A percentile compares a stretch with the other conserved stretches of the same genome.
phyloP scores from a whole-genome alignment of 2,329 filamentous ascomycete genomes.

The Rutstroemia sydowiana region DNA sequence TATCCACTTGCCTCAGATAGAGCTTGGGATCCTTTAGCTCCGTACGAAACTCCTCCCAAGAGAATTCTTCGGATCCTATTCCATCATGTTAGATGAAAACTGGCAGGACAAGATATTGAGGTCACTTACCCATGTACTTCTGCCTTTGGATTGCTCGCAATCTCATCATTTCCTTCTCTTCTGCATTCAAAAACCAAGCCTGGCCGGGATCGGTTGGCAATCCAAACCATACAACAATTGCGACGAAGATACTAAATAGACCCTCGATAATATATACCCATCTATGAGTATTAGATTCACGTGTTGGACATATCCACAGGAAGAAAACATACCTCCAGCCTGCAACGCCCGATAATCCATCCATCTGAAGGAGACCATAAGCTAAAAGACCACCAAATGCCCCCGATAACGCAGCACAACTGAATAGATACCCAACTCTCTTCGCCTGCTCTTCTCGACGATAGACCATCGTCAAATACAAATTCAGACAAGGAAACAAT shows the following conservation, averaged over 20 bases:
- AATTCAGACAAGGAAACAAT: constrained; percentile 41
- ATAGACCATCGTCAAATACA: constrained; percentile 48
- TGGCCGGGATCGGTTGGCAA: constrained; percentile 40
- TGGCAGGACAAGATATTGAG: neutral
- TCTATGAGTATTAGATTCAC: constrained; percentile 3
- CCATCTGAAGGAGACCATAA: constrained; percentile 41
- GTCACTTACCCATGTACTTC: constrained; percentile 32
- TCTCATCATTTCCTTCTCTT: constrained; percentile 44
- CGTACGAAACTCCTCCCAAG: constrained; percentile 42
- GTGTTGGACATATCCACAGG: neutral
- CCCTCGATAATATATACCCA: constrained; percentile 46
- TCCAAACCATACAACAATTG: constrained; percentile 38
- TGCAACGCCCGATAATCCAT: constrained; percentile 35
- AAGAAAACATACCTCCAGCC: constrained; percentile 42
- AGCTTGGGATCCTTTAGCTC: constrained; percentile 44
- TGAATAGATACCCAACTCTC: constrained; percentile 45
- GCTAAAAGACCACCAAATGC: constrained; percentile 48
- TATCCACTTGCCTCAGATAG: constrained; percentile 31
- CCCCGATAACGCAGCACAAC: constrained; percentile 43
- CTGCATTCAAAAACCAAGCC: constrained; percentile 41
- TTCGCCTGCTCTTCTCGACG: constrained; percentile 46
- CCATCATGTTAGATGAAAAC: neutral
- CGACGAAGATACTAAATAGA: constrained; percentile 36
- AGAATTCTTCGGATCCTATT: constrained; percentile 39
- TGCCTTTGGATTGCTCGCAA: constrained; percentile 38